Percentiles rank a stretch among this genome's conserved stretches.
These are phyloP conservation scores for Paramecium caudatum DNA, from an alignment of 73 alveolate species.

Conservation along the genomic window DNA sequence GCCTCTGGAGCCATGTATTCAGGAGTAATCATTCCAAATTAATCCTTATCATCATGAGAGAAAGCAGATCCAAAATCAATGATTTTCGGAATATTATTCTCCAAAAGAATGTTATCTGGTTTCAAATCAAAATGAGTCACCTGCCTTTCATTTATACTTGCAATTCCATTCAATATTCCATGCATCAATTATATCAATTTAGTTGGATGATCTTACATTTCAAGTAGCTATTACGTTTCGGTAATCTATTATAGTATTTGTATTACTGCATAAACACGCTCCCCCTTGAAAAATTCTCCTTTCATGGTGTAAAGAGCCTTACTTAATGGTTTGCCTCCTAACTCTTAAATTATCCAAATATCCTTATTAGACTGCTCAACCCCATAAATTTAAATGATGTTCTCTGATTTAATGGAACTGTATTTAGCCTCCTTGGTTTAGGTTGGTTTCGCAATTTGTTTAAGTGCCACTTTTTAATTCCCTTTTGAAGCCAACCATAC, in stretches of 20 bases:
- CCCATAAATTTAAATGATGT: background rate
- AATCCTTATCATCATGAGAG: slow-evolving; percentile 17
- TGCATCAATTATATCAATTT: background rate
- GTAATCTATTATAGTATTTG: background rate
- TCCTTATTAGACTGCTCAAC: slow-evolving; percentile 26
- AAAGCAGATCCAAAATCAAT: slow-evolving; percentile 76
- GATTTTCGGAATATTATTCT: slow-evolving; percentile 39
- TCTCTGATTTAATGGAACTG: slow-evolving; percentile 15
- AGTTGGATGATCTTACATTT: slow-evolving; percentile 24
- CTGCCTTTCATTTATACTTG: background rate
- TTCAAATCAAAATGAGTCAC: slow-evolving; percentile 68
- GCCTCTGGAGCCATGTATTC: slow-evolving; percentile 96
- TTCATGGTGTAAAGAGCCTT: slow-evolving; percentile 47
- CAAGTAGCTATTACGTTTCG: slow-evolving; percentile 9
- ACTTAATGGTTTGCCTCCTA: slow-evolving; percentile 47
- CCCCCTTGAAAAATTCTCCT: slow-evolving; percentile 63
- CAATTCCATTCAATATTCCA: slow-evolving; percentile 27
- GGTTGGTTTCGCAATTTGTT: slow-evolving; percentile 66
- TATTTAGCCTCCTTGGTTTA: slow-evolving; percentile 11
- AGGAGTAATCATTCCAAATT: slow-evolving; percentile 82
- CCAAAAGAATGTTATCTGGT: slow-evolving; percentile 65
- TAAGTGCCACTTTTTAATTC: slow-evolving; percentile 54
- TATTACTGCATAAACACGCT: slow-evolving; percentile 56
- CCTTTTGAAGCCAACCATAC: slow-evolving; percentile 73
- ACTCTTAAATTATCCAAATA: slow-evolving; percentile 7